Evolutionary conservation across 2,329 filamentous ascomycete species (phyloP), one percentile per base, ranked within the genome.

Genomic region (Alternaria solani): DNA sequence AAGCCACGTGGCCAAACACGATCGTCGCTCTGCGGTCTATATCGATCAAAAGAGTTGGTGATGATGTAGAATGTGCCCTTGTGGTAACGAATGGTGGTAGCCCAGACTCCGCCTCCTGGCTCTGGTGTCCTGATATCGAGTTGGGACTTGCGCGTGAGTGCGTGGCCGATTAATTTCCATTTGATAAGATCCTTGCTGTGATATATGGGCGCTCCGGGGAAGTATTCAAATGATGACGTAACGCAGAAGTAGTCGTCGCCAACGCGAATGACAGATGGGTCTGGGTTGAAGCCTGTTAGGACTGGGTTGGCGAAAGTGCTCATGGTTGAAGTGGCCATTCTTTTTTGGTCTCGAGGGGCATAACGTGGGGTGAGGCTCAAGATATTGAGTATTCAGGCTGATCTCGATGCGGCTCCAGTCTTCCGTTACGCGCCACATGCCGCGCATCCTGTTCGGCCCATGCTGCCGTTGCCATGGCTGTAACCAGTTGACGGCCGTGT

Each of bases 191-290:
- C 84, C 39, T 76, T 80, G 12, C 80, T 84, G 5, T 82, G 82
- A 62, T 86, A 82, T 30, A 87, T 79, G 0, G 84, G 83, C 3
- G 84, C 71, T 0, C 84, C 84, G 0, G 85, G 84, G 63, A 85
- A 86, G 5, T 81, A 78, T 42, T 84, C 80, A 61, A 86, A 87
- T 0, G 81, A 84, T 0, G 85, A 86, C 0, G 83, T 83, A 6
- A 78, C 80, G 60, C 81, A 83, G 67, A 82, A 84, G 67, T 83
- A 85, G 8, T 73, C 74, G 1, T 41, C 20, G 4, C 53, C 60
- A 4, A 83, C 81, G 7, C 81, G 75, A 20, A 83, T 63, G 34
- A 85, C 79, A 3, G 81, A 82, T 0, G 83, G 84, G 59, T 85
- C 83, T 0, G 83, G 81, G 61, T 84, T 80, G 72, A 81, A 85